These are phyloP conservation scores for Schoenoplectus tabernaemontani DNA, from an alignment of 202 grass and related monocot species.

Conservation along the genomic window DNA sequence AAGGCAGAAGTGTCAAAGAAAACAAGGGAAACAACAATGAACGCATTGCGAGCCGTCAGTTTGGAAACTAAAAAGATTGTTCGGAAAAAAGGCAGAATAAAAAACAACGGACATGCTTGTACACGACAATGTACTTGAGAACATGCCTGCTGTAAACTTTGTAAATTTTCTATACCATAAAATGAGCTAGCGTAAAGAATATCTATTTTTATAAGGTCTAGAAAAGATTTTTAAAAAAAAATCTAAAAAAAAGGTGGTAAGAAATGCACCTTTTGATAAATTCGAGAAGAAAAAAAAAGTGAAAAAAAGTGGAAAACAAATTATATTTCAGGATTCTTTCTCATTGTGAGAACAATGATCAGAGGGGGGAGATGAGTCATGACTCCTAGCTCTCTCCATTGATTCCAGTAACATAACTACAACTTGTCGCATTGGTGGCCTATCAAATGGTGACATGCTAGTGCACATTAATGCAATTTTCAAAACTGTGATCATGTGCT, in stretches of 20 bases:
- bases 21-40: neutral
- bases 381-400: constrained; percentile 65
- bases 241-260: constrained; percentile 6
- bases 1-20: neutral
- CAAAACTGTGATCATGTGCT: constrained; percentile 89
- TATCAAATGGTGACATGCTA: constrained; percentile 63
- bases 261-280: constrained; percentile 27
- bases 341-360: constrained; percentile 64
- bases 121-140: neutral
- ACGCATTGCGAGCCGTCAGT: neutral
- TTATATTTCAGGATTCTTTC: constrained; percentile 50
- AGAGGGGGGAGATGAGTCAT: constrained; percentile 52
- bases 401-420: constrained; percentile 90
- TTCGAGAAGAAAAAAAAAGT: constrained; percentile 27
- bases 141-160: neutral
- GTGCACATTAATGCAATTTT: constrained; percentile 94
- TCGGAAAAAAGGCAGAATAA: neutral
- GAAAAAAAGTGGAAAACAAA: constrained; percentile 32
- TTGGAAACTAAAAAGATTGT: neutral
- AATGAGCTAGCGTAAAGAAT: constrained; percentile 4
- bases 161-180: neutral
- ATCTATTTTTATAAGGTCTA: constrained; percentile 14
- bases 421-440: constrained; percentile 91
- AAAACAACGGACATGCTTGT: neutral
- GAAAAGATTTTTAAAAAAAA: neutral